Evolutionary conservation across 2,329 filamentous ascomycete genomes (phyloP).

Genomic region (Periconia sp.): DNA sequence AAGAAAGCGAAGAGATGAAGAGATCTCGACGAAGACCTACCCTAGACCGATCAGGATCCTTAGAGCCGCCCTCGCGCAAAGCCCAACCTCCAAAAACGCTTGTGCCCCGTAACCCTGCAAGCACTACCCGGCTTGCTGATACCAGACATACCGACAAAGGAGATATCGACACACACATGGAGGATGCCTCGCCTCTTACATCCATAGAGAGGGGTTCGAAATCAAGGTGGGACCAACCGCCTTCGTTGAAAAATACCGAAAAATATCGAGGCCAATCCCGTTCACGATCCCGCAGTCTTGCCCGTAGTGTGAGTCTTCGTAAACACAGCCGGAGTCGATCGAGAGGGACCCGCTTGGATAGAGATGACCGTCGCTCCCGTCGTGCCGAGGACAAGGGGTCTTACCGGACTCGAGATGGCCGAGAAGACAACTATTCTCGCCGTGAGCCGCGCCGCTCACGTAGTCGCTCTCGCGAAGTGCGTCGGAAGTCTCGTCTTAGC

Average conservation of each 20-base stretch:
- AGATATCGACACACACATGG: conserved; percentile 27
- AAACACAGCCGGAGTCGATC: conserved; percentile 35
- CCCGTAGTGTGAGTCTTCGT: conserved; percentile 27
- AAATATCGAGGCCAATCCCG: conserved; percentile 30
- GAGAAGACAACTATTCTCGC: conserved; percentile 25
- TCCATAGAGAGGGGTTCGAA: conserved; percentile 13
- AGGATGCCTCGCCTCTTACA: conserved; percentile 26
- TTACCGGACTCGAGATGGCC: conserved; percentile 21
- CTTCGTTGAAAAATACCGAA: conserved; percentile 21
- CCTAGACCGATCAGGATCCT: conserved; percentile 41
- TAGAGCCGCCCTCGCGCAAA: conserved; percentile 43
- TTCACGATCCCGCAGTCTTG: conserved; percentile 28
- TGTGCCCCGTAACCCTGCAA: conserved; percentile 36
- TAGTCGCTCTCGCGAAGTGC: conserved; percentile 34
- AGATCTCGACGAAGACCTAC: conserved; percentile 39
- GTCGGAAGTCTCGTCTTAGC: conserved; percentile 29
- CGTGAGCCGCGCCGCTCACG: conserved; percentile 26
- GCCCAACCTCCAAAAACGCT: conserved; percentile 38
- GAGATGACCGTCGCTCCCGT: conserved; percentile 25
- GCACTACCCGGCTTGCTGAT: conserved; percentile 29
- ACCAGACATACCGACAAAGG: conserved; percentile 22
- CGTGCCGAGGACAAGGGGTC: conserved; percentile 17
- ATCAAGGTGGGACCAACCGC: conserved; percentile 30
- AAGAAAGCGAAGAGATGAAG: conserved; percentile 42
- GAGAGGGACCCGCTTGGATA: conserved; percentile 33